Evolutionary conservation across 78 protist species (phyloP).

Genomic region (Planoprotostelium fungivorum): DNA sequence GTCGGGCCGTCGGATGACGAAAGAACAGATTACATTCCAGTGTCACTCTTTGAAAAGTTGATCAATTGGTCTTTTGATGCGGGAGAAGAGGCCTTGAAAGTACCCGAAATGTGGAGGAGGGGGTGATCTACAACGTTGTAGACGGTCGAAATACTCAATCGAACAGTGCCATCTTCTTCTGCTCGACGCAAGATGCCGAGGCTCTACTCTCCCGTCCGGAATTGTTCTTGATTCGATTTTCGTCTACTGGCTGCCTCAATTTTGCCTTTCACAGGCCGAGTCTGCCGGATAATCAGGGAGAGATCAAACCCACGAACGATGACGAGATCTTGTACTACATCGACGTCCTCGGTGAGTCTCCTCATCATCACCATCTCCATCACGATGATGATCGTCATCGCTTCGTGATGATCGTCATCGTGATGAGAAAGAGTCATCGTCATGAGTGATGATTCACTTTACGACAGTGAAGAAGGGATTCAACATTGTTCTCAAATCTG

Average conservation of each 20-base stretch:
- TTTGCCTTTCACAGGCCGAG: neutral
- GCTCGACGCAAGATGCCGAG: neutral
- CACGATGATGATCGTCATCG: too few species aligned
- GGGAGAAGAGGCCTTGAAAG: neutral
- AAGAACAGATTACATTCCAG: neutral
- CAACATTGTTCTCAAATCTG: neutral
- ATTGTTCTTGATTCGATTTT: neutral
- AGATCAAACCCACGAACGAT: neutral
- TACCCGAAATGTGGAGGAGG: neutral
- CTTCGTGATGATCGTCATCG: too few species aligned
- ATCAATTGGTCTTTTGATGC: neutral
- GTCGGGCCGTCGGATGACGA: too few species aligned
- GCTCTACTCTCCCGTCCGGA: neutral
- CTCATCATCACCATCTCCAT: too few species aligned
- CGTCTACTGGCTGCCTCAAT: neutral
- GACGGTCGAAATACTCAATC: neutral
- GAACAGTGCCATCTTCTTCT: neutral
- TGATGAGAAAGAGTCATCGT: too few species aligned
- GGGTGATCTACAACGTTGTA: neutral
- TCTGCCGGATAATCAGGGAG: neutral
- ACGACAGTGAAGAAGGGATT: neutral
- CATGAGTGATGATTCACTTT: too few species aligned
- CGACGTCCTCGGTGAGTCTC: neutral
- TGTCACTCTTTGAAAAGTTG: neutral
- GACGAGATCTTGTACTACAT: neutral